Conservation (phyloP, 169 alveolate genomes). For the Plasmodium billcollinsi region DNA sequence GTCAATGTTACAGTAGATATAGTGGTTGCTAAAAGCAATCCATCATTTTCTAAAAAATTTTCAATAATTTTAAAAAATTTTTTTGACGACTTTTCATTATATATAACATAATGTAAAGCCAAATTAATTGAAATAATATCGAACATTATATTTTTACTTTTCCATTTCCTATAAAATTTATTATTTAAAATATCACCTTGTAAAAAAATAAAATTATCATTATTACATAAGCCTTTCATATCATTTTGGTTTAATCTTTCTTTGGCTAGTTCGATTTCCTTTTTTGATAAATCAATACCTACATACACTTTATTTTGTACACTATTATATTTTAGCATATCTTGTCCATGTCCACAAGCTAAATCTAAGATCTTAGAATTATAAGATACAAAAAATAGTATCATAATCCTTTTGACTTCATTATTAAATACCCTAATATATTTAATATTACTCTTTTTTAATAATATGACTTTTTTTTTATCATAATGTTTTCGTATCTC, state of each 20-base stretch:
- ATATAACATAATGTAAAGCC: constrained; percentile 93
- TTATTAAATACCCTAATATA: constrained; percentile 87
- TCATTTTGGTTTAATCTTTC: constrained; percentile 84
- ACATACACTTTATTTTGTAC: constrained; percentile 86
- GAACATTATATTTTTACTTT: constrained; percentile 73
- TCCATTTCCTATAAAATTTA: constrained; percentile 72
- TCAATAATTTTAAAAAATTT: constrained; percentile 88
- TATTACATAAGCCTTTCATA: constrained; percentile 67
- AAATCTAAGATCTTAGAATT: constrained; percentile 88
- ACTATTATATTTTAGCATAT: constrained; percentile 89
- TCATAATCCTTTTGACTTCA: constrained; percentile 87
- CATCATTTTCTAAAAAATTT: constrained; percentile 69
- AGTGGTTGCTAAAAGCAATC: constrained; percentile 50
- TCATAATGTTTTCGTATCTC: constrained; percentile 88
- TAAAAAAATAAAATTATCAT: constrained; percentile 50
- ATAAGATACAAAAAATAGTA: constrained; percentile 79
- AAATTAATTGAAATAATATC: constrained; percentile 92
- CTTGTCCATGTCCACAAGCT: constrained; percentile 94
- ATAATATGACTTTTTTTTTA: constrained; percentile 85
- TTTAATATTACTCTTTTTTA: constrained; percentile 87
- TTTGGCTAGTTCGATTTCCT: constrained; percentile 90
- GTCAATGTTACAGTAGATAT: constrained; percentile 63
- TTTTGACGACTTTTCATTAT: constrained; percentile 89
- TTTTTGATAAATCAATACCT: constrained; percentile 91
- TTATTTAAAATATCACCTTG: constrained; percentile 76